Evolutionary conservation across 169 alveolate species (phyloP), one percentile per base, ranked within the genome.

Genomic region (Hepatocystis sp.): DNA sequence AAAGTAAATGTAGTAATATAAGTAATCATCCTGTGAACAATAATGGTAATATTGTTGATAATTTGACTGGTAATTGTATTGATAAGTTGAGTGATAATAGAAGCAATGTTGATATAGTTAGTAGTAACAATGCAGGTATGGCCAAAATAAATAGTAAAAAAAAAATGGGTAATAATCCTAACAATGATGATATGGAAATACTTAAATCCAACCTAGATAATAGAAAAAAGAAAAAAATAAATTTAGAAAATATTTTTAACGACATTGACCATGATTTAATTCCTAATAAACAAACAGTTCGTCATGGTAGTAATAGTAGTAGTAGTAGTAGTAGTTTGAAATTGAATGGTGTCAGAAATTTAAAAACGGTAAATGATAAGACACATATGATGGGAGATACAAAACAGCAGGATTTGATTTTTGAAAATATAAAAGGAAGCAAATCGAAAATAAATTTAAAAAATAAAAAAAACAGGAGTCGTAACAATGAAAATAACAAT

Each of bases 171-270:
- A 21, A 60, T 11, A 27, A 42, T 30, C 53, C 67, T 0, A 13
- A 47, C 23, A n/a, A 39, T 17, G 25, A 39, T 27, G 52, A 23
- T 0, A 27, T 39, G 5, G 10, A 25, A 15, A 25, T 23, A 13
- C 21, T 42, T 7, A 66, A 66, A 10, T 27, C 46, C 11, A 64
- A 66, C 46, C 30, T 36, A 1, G 66, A 55, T n/a, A 40, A 21
- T 7, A 44, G 53, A 1, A 51, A 27, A 10, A 27, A 61, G 17
- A 81, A 60, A 53, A 81, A 81, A 49, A 63, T 63, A 13, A 81
- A 81, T 63, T 39, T 81, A 30, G 89, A 81, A 53, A 81, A 81
- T 36, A 81, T 81, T 51, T 81, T 81, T 44, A 47, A 81, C 27
- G 89, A 81, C 46, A 51, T 81, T 13, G 89, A 81, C 44, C 55